Conservation (phyloP, 768 basidiomycete species). For the Xerocomellus chrysenteron region DNA sequence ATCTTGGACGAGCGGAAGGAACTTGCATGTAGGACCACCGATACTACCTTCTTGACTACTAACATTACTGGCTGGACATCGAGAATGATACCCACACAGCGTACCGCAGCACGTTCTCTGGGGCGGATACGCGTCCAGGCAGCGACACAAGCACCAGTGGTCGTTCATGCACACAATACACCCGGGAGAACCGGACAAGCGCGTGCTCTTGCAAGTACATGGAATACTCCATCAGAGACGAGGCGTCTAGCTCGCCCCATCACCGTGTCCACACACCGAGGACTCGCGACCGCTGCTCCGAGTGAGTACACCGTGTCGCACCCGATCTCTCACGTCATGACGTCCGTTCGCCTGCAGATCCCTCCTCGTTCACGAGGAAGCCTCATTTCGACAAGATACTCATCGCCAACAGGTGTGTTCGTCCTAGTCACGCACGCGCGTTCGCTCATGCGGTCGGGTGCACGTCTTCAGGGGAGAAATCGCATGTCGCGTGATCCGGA, state of each 20-base stretch:
- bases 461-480: constrained; percentile 78
- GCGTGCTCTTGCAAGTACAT: constrained; percentile 2
- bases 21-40: neutral
- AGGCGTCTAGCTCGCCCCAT: neutral
- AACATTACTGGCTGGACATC: neutral
- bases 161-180: constrained; percentile 6
- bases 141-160: constrained; percentile 4
- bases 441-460: neutral
- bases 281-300: constrained; percentile 15
- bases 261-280: neutral
- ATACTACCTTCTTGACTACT: neutral
- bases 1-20: constrained; percentile 25
- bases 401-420: constrained; percentile 73
- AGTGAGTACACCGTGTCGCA: constrained; percentile 14
- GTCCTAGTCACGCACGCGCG: neutral
- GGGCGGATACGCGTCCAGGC: constrained; percentile 19
- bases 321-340: neutral
- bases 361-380: constrained; percentile 18
- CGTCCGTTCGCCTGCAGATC: neutral
- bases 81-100: constrained; percentile 33
- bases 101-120: constrained; percentile 26
- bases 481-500: constrained; percentile 91
- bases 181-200: constrained; percentile 8
- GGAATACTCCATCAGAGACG: neutral
- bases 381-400: constrained; percentile 89